Evolutionary conservation across 2,329 filamentous ascomycete species (phyloP).

Genomic region (Metarhizium rileyi): DNA sequence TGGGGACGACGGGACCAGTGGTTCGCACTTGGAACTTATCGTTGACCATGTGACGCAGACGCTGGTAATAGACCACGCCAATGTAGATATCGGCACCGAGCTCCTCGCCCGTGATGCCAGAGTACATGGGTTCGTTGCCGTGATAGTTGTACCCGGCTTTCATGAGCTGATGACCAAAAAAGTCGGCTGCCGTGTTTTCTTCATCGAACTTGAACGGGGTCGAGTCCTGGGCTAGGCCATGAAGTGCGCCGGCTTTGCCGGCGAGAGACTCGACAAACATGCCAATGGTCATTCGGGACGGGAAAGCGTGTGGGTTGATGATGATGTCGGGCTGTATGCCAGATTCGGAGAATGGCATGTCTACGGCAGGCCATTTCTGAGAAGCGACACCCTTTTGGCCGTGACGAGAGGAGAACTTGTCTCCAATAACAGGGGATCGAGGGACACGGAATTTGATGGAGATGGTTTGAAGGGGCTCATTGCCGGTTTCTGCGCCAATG

Average conservation of each 20-base stretch:
- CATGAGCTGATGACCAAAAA: slow-evolving; percentile 91
- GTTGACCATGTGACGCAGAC: slow-evolving; percentile 98
- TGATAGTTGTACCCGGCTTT: slow-evolving; percentile 97
- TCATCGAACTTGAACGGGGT: slow-evolving; percentile 95
- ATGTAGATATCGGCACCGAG: slow-evolving; percentile 93
- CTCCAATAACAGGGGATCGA: slow-evolving; percentile 83
- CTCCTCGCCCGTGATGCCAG: slow-evolving; percentile 89
- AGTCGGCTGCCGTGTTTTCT: slow-evolving; percentile 82
- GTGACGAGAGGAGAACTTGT: slow-evolving; percentile 98
- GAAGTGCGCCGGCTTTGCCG: slow-evolving; percentile 86
- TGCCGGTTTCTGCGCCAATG: slow-evolving; percentile 74
- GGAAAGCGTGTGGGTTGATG: slow-evolving; percentile 99
- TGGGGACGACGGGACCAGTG: slow-evolving; percentile 80
- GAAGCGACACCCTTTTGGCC: slow-evolving; percentile 96
- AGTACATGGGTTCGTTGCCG: slow-evolving; percentile 98
- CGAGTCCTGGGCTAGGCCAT: slow-evolving; percentile 90
- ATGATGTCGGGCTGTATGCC: slow-evolving; percentile 97
- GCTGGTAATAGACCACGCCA: slow-evolving; percentile 95
- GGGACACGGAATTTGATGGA: slow-evolving; percentile 91
- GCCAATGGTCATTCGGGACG: slow-evolving; percentile 98
- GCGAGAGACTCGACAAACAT: slow-evolving; percentile 98
- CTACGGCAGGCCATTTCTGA: slow-evolving; percentile 86
- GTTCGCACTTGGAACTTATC: slow-evolving; percentile 98
- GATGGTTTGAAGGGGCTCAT: slow-evolving; percentile 75
- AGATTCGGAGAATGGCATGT: slow-evolving; percentile 95